phyloP scores from a whole-genome alignment of 2,329 filamentous ascomycete species.

The Fusarium citri region DNA sequence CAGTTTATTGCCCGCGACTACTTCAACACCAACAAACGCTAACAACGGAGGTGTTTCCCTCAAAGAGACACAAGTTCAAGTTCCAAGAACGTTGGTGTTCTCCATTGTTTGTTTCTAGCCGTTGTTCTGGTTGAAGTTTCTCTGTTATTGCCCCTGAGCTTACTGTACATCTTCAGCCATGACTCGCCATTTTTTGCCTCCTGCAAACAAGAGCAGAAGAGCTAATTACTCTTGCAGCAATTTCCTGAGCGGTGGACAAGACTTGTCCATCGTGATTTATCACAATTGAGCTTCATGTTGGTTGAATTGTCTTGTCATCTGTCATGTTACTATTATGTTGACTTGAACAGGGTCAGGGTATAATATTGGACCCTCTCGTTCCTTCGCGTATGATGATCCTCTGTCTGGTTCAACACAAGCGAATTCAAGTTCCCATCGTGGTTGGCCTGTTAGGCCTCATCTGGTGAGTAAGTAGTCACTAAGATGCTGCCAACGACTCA shows the following conservation, averaged over 20 bases:
- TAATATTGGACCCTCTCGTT: conserved; percentile 8
- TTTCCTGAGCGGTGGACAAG: conserved; percentile 18
- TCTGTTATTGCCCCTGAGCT: conserved; percentile 12
- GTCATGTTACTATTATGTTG: conserved; percentile 20
- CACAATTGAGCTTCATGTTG: background rate
- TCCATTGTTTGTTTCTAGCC: background rate
- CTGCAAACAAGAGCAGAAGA: background rate
- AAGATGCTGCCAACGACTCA: conserved; percentile 26
- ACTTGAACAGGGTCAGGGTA: conserved; percentile 4
- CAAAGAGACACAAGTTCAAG: background rate
- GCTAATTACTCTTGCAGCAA: conserved; percentile 17
- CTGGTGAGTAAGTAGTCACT: conserved; percentile 7
- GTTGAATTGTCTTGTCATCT: background rate
- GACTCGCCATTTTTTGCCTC: conserved; percentile 26
- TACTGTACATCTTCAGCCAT: conserved; percentile 7
- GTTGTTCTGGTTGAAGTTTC: background rate
- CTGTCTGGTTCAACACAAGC: background rate
- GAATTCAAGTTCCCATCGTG: background rate
- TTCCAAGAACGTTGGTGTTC: conserved; percentile 6
- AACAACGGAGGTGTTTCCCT: conserved; percentile 4
- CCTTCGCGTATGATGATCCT: conserved; percentile 18
- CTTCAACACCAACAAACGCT: conserved; percentile 15
- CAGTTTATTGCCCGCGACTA: conserved; percentile 10
- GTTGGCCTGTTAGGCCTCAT: conserved; percentile 10
- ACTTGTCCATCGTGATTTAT: conserved; percentile 25